phyloP scores from a whole-genome alignment of 257 asterid genomes.

The Solanum sitiens region DNA sequence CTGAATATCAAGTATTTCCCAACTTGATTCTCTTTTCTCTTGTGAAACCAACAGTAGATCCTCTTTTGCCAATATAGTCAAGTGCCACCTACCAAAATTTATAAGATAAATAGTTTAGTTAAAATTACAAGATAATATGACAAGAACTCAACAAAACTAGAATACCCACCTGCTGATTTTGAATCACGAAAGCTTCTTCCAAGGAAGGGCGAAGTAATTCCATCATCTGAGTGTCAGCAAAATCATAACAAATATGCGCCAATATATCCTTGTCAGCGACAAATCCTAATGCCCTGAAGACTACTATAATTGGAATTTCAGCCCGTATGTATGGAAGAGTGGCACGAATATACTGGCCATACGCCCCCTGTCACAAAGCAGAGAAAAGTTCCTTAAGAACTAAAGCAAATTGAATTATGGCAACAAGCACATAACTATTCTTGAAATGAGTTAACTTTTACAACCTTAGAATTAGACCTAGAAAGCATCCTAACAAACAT shows the following conservation, averaged over 20 bases:
- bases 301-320: slow-evolving; percentile 89
- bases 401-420: background rate
- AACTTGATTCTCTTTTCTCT: slow-evolving; percentile 92
- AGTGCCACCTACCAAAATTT: slow-evolving; percentile 69
- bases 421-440: background rate
- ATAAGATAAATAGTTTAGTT: background rate
- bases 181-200: slow-evolving; percentile 98
- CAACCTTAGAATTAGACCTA: slow-evolving; percentile 93
- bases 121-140: background rate
- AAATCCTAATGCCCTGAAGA: slow-evolving; percentile 88
- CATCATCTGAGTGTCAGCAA: slow-evolving; percentile 89
- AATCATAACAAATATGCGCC: slow-evolving; percentile 92
- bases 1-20: slow-evolving; percentile 2
- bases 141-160: background rate
- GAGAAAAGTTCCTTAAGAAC: background rate
- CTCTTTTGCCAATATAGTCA: slow-evolving; percentile 97
- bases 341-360: slow-evolving; percentile 93
- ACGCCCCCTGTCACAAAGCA: slow-evolving; percentile 57
- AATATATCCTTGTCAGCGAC: slow-evolving; percentile 95
- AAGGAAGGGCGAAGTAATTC: slow-evolving; percentile 89
- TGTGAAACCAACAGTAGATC: slow-evolving; percentile 92
- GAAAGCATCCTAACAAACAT: slow-evolving; percentile 99
- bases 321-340: slow-evolving; percentile 88
- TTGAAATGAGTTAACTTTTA: slow-evolving; percentile 10
- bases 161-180: slow-evolving; percentile 72